Evolutionary conservation across 352 stramenopile species (phyloP).

Genomic region (Phytopythium montanum): DNA sequence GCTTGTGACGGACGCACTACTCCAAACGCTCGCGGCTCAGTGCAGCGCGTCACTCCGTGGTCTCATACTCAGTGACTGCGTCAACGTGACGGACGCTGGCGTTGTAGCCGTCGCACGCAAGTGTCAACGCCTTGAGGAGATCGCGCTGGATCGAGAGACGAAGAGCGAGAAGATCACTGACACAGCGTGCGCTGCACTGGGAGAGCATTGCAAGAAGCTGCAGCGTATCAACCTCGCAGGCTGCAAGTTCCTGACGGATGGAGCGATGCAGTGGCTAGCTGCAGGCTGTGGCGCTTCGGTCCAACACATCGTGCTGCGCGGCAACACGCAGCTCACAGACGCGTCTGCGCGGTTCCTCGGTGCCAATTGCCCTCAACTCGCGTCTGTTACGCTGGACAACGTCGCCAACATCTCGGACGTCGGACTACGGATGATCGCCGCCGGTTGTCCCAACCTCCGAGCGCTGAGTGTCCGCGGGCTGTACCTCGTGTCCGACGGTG

Average conservation of each 20-base stretch:
- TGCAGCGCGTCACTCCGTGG: slow-evolving; percentile 51
- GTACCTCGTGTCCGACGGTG: slow-evolving; percentile 92
- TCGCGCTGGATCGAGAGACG: slow-evolving; percentile 58
- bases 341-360: slow-evolving; percentile 50
- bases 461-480: slow-evolving; percentile 75
- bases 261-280: slow-evolving; percentile 86
- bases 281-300: slow-evolving; percentile 67
- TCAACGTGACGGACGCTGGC: slow-evolving; percentile 79
- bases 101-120: slow-evolving; percentile 77
- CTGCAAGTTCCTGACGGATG: slow-evolving; percentile 88
- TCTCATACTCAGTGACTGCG: slow-evolving; percentile 77
- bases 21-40: slow-evolving; percentile 76
- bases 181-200: slow-evolving; percentile 78
- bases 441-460: slow-evolving; percentile 77
- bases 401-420: slow-evolving; percentile 79
- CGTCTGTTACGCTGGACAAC: slow-evolving; percentile 40
- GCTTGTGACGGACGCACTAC: slow-evolving; percentile 82
- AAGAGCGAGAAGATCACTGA: slow-evolving; percentile 83
- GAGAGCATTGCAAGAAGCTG: slow-evolving; percentile 51
- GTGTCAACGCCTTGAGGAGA: slow-evolving; percentile 64
- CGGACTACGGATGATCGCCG: slow-evolving; percentile 80
- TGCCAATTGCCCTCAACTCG: slow-evolving; percentile 27
- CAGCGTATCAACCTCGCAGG: slow-evolving; percentile 70
- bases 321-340: slow-evolving; percentile 87
- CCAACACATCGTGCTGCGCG: slow-evolving; percentile 71